Base-by-base conservation (phyloP, 1,284 basidiomycete genomes). In the Entoloma clypeatum region DNA sequence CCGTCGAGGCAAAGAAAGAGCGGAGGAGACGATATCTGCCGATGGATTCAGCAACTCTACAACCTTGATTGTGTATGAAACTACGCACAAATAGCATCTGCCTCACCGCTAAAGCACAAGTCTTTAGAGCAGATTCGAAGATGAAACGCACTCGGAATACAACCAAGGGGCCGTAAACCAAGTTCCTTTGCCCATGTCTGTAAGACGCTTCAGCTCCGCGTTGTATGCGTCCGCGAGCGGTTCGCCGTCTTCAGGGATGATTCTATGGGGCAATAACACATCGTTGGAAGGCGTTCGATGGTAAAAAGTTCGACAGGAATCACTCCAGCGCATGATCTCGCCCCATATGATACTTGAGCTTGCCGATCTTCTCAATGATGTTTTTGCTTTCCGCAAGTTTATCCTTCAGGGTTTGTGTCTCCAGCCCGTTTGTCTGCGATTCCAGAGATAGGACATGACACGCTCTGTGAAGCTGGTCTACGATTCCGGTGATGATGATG, bases 161-260 rank as follows among this genome's bases (percentile, higher is more conserved):
- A 99, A 73, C 92, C 94, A 98, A 3, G 92, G 88, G 6, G 89
- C 81, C 2, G 78, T 86, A 59, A 93, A 92, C 95, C 95, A 99
- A 0, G 84, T 88, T 51, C 83, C 74, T 47, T 78, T 73, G 1
- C 71, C 67, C 1, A 70, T 61, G 8, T 67, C 56, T 1, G 62
- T 65, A 2, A 87, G 69, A 1, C 62, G 58, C 2, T 64, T 63
- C 8, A 97, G 68, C 49, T 89, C 83, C 0, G 67, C 57, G 51
- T 97, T 96, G 65, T 92, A 96, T 16, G 74, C 65, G 0, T 75
- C 71, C 2, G 77, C 65, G 43, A 80, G 76, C 11, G 79, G 63
- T 32, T 85, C 87, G 1, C 84, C 84, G 52, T 95, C 92, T 3
- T 79, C 67, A 7, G 73, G 68, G 39, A 94, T 81, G 0, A 65